Evolutionary conservation across 192 early-diverging fungal species (phyloP).

Genomic region (Dispira simplex): DNA sequence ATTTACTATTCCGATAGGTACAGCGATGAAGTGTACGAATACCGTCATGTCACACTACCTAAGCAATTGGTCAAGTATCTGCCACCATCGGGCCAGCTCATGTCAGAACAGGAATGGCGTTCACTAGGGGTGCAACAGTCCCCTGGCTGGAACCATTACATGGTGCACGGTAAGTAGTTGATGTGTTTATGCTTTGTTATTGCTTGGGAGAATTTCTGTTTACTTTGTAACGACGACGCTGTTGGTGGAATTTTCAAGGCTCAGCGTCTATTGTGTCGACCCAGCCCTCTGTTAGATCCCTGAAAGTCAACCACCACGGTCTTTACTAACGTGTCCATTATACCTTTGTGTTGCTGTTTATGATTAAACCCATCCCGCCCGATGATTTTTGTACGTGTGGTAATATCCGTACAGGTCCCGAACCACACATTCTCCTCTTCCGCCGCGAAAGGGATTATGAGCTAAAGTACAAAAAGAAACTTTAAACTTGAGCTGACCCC

Average conservation of each 20-base stretch:
- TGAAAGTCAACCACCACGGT: not conserved
- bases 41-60: slow-evolving; percentile 16
- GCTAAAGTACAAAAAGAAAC: slow-evolving; percentile 16
- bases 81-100: slow-evolving; percentile 11
- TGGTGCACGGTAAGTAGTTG: slow-evolving; percentile 14
- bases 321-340: not conserved
- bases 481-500: not conserved
- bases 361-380: not conserved
- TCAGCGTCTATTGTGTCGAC: not conserved
- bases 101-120: slow-evolving; percentile 17
- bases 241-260: not conserved
- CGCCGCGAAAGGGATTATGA: slow-evolving; percentile 19
- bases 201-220: not conserved
- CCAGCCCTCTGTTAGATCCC: not conserved
- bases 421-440: slow-evolving; percentile 18
- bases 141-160: slow-evolving; percentile 16
- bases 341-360: not conserved
- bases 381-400: not conserved
- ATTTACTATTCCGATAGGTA: slow-evolving; percentile 13
- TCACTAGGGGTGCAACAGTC: slow-evolving; percentile 16
- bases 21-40: not conserved
- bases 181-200: too few relatives aligned
- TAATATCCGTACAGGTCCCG: slow-evolving; percentile 5
- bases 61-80: slow-evolving; percentile 14
- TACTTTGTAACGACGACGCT: not conserved